A percentile compares a stretch with the other conserved stretches of the same genome.
phyloP scores from a whole-genome alignment of 352 stramenopile genomes.

The Poterioochromonas sp. region DNA sequence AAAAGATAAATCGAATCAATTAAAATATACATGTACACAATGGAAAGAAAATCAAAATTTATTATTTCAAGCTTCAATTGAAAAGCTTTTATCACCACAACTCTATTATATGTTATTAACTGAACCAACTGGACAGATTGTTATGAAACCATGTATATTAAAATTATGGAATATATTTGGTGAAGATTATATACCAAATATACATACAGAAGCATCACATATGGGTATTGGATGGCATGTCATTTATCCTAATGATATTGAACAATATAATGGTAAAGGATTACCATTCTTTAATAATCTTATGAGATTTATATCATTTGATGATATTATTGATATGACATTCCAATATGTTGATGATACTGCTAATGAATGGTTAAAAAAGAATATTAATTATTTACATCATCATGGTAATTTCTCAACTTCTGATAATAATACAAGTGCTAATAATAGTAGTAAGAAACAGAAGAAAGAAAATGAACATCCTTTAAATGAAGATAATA shows the following conservation, averaged over 20 bases:
- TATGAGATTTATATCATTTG: neutral
- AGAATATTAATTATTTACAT: neutral
- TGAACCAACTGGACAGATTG: neutral
- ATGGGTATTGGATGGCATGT: neutral
- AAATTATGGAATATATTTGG: constrained; percentile 21
- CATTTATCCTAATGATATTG: neutral
- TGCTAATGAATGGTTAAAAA: neutral
- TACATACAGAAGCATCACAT: neutral
- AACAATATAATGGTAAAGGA: neutral
- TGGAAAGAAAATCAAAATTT: neutral
- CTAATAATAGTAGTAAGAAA: neutral
- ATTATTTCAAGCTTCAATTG: neutral
- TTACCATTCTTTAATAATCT: no score
- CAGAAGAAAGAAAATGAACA: no score
- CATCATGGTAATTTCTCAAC: neutral
- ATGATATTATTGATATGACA: neutral
- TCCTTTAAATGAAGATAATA: no score
- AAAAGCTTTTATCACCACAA: neutral
- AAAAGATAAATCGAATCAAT: neutral
- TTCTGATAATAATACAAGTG: neutral
- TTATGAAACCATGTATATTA: neutral
- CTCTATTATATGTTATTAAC: neutral
- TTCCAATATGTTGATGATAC: neutral
- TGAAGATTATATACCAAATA: neutral
- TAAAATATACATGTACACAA: neutral